Conservation (phyloP, 148 eudicot genomes). For the Tetragonia tetragonoides region DNA sequence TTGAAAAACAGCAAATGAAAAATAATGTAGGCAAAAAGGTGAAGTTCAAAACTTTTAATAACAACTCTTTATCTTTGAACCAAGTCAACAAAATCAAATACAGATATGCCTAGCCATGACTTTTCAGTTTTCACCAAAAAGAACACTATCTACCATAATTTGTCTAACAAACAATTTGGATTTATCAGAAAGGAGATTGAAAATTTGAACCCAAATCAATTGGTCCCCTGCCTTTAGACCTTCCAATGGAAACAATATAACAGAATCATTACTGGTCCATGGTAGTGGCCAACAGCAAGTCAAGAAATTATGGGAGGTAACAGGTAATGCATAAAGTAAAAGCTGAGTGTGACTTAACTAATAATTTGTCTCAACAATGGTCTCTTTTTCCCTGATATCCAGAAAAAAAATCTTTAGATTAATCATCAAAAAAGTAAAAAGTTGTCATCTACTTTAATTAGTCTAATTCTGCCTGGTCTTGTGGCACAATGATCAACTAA, state of each 20-base stretch:
- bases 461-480: not conserved
- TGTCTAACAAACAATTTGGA: not conserved
- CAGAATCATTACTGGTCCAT: conserved; percentile 28
- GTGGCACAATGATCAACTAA: not conserved
- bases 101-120: not conserved
- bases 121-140: conserved; percentile 4
- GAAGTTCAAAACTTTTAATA: too few species aligned
- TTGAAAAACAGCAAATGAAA: not conserved
- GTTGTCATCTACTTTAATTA: conserved; percentile 24
- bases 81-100: not conserved
- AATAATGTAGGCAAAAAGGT: too few species aligned
- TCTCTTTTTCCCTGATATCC: not conserved
- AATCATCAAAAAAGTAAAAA: conserved; percentile 19
- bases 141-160: not conserved
- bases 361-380: conserved; percentile 7
- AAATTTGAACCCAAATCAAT: not conserved
- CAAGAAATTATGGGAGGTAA: conserved; percentile 21
- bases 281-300: conserved; percentile 25
- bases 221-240: conserved; percentile 13
- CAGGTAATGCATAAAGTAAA: conserved; percentile 25
- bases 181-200: not conserved
- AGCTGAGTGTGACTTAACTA: conserved; percentile 20
- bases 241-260: conserved; percentile 7
- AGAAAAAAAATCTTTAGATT: not conserved
- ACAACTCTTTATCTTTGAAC: not conserved